Base-by-base conservation (phyloP, 2,329 filamentous ascomycete species). In the Rutstroemia sydowiana region DNA sequence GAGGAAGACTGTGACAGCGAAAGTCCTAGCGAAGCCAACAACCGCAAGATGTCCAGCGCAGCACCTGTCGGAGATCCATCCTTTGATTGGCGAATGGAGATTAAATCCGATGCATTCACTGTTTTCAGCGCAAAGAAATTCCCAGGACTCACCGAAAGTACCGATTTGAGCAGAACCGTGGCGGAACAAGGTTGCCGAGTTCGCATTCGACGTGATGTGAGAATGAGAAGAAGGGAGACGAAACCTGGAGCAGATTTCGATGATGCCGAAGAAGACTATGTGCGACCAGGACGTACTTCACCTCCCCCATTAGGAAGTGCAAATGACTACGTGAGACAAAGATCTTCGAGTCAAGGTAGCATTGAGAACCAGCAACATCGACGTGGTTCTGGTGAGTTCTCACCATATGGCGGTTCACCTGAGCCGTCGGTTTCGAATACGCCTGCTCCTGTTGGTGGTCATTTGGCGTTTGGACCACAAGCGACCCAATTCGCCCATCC, bases 61-160 rank as follows among this genome's bases (percentile, higher is more conserved):
- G 20, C 69, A 68, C 72, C 69, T 44, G 76, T 43, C 20, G 53
- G 49, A 2, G 60, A 65, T 54, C 54, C 62, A 63, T 70, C 85
- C 53, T 87, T 95, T 57, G 85, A 90, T 64, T 92, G 89, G 72
- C 81, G 91, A 49, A 81, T 96, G 71, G 89, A 95, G 68, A 87
- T 96, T 63, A 90, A 92, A 74, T 95, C 93, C 0, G 72, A 78
- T 11, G 82, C 88, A 0, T 97, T 98, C 68, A 84, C 81, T 45
- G 93, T 97, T 39, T 97, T 79, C 73, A 96, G 91, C 62, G 93
- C 93, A 47, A 98, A 97, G 82, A 97, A 96, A 73, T 98, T 98
- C 72, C 93, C 93, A 14, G 93, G 92, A 16, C 74, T 97, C 54
- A 85, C 87, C 41, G 88, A 93, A 68, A 96, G 90, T 72, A 98